Base-by-base conservation (phyloP, 495 filamentous ascomycete species). In the Xanthoparmelia taractica region DNA sequence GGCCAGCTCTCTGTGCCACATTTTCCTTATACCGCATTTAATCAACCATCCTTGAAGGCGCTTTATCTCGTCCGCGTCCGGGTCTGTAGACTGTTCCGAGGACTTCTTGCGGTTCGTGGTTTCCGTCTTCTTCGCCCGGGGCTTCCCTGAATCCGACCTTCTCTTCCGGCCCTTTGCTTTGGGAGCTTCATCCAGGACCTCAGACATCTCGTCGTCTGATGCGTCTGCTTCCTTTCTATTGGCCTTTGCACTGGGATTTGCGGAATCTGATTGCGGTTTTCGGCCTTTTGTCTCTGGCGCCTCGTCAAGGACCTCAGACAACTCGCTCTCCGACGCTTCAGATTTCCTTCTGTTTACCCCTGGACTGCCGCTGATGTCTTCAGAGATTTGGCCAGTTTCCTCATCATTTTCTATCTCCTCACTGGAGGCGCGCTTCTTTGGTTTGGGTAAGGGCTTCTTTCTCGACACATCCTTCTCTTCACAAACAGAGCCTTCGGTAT, bases 11-110 rank as follows among this genome's bases (percentile, higher is more conserved):
- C 86, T 83, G 43, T 78, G 79, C 94, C 95, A 98, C 66, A 97
- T 82, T 71, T 97, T 97, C 38, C 91, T 89, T 56, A 98, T 85
- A 25, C 94, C 94, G 69, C 94, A 98, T 76, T 96, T 97, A 48
- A 88, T 69, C 36, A 98, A 80, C 75, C 91, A 91, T 27, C 84
- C 82, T 75, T 98, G 94, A 20, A 98, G 80, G n/a, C 84, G 85
- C 73, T 93, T 97, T 73, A 97, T 90, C 74, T 94, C 88, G 12
- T 81, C 84, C 47, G 93, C 85, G 63, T 90, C 82, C 0, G 87
- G 82, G 41, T 85, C 81, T 10, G 15, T 73, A 38, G 36, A 69
- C 58, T 56, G 65, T 61, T 45, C 73, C 69, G 63, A 70, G 50
- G 59, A 65, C 77, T 64, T 75, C 73, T 66, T 73, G 70, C 27